Percentiles rank a stretch among this genome's conserved stretches.
These are phyloP conservation scores for Coelastrella sp. DNA, from an alignment of 139 green algal genomes.

Conservation along the genomic window DNA sequence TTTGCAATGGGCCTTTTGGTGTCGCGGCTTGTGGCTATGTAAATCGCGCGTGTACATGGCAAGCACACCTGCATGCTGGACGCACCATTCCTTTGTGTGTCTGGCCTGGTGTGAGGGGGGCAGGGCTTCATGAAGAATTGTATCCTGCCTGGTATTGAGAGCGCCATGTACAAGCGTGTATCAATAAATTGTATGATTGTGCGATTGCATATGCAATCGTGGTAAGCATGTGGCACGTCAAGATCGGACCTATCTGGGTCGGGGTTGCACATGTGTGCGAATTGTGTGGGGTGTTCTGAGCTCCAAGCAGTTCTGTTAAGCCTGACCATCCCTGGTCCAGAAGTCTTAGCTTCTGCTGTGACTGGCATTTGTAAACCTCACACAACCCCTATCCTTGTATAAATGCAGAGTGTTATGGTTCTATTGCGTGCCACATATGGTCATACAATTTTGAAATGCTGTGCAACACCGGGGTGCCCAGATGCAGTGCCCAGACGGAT, in stretches of 20 bases:
- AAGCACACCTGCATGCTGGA: not conserved
- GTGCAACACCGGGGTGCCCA: not conserved
- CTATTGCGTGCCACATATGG: not conserved
- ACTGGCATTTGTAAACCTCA: not conserved
- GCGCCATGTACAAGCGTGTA: too few species aligned
- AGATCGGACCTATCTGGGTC: not conserved
- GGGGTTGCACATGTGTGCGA: not conserved
- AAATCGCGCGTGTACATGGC: not conserved
- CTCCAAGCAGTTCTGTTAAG: not conserved
- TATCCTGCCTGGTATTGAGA: too few species aligned
- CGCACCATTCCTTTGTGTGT: too few species aligned
- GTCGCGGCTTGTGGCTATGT: not conserved
- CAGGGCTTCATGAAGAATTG: too few species aligned
- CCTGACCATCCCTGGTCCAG: not conserved
- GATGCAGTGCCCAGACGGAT: not conserved
- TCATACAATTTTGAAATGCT: not conserved
- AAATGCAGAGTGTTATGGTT: not conserved
- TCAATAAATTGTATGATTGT: not conserved
- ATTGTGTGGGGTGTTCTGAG: not conserved
- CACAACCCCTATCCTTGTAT: not conserved
- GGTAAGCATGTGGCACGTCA: not conserved
- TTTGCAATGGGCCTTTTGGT: not conserved
- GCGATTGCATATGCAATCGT: not conserved
- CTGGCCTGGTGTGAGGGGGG: too few species aligned
- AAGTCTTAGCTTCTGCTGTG: not conserved